Conservation (phyloP, 352 stramenopile genomes). For the Phytophthora citricola region DNA sequence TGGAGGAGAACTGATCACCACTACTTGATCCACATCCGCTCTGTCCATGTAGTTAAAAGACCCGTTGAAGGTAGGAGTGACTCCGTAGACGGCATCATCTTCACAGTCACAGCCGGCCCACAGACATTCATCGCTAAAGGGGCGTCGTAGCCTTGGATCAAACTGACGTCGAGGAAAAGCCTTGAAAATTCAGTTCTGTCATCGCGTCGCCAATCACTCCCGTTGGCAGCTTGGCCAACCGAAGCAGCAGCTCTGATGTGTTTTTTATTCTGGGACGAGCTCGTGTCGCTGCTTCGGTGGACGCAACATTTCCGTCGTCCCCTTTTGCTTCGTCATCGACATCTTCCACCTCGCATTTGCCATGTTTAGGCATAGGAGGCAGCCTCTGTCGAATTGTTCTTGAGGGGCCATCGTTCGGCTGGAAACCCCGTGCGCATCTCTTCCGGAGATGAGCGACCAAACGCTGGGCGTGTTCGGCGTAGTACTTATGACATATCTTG, state of each 20-base stretch:
- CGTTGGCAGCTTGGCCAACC: conserved; percentile 81
- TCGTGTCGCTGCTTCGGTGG: no score
- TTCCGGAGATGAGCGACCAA: conserved; percentile 80
- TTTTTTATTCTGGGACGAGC: conserved; percentile 8
- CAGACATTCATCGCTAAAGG: conserved; percentile 84
- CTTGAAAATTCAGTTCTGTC: conserved; percentile 77
- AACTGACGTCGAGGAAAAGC: conserved; percentile 78
- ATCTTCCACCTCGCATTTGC: conserved; percentile 1
- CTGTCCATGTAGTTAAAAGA: conserved; percentile 85
- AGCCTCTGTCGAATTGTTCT: no score
- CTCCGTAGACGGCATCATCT: conserved; percentile 73
- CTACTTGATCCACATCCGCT: conserved; percentile 73
- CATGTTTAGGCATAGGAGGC: neutral
- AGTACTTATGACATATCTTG: conserved; percentile 90
- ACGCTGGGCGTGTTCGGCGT: conserved; percentile 82
- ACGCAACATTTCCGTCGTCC: no score
- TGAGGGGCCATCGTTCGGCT: conserved; percentile 53
- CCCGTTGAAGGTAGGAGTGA: neutral
- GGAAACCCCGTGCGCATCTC: conserved; percentile 79
- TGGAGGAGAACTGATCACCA: conserved; percentile 75
- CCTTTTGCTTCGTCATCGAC: neutral
- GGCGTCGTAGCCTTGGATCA: conserved; percentile 75
- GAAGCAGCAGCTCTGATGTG: conserved; percentile 55
- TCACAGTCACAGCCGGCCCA: conserved; percentile 81
- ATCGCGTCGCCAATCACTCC: conserved; percentile 86